Evolutionary conservation across 2,329 filamentous ascomycete species (phyloP).

Genomic region (Diaporthe sp.): DNA sequence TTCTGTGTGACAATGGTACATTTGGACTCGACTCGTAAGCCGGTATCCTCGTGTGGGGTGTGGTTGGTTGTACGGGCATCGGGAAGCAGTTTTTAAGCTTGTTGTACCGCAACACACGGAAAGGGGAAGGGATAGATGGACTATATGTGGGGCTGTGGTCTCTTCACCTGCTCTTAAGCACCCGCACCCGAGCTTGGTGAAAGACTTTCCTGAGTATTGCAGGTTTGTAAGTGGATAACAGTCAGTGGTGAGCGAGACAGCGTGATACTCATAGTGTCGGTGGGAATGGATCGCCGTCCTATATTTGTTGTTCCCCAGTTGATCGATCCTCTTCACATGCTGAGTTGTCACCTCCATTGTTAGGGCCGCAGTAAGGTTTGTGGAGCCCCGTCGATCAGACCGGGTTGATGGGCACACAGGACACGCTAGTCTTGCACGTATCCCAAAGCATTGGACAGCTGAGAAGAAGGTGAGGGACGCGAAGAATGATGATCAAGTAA

Average conservation of each 20-base stretch:
- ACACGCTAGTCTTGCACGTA: conserved; percentile 17
- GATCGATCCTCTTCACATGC: conserved; percentile 25
- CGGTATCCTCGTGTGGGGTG: neutral
- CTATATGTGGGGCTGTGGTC: neutral
- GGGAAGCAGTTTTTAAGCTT: conserved; percentile 8
- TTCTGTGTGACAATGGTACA: neutral
- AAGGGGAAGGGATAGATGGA: neutral
- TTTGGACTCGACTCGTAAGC: neutral
- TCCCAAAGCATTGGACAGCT: neutral
- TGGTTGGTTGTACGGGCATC: neutral
- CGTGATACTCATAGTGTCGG: neutral
- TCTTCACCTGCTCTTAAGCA: neutral
- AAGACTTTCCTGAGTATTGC: neutral
- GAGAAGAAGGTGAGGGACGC: neutral
- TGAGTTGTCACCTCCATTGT: conserved; percentile 24
- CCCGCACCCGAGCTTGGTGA: neutral
- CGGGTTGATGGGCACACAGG: neutral
- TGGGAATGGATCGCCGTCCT: conserved; percentile 25
- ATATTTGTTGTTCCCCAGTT: conserved; percentile 8
- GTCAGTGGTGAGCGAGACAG: neutral
- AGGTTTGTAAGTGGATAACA: neutral
- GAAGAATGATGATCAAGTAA: conserved; percentile 6
- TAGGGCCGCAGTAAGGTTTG: conserved; percentile 26
- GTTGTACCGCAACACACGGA: conserved; percentile 9
- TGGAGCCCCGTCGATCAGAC: conserved; percentile 27